A percentile compares a stretch with the other conserved stretches of the same genome.
Conservation (phyloP, 129 eudicot species). For the Flaveria bidentis region DNA sequence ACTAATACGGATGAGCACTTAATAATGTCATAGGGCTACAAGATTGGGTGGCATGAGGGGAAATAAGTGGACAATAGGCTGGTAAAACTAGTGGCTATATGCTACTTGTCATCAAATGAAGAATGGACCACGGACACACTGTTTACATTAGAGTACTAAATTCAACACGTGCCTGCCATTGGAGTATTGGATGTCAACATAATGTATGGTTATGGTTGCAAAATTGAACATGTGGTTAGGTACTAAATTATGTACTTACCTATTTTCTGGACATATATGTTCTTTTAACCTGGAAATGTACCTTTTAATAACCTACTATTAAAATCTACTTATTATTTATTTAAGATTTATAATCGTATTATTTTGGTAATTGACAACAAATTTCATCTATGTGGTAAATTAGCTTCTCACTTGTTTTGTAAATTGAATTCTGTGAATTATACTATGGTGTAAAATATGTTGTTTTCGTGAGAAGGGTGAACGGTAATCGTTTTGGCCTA, state of each 20-base stretch:
- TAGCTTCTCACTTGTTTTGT: not conserved
- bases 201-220: not conserved
- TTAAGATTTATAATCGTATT: too few species aligned
- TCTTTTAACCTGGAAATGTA: not conserved
- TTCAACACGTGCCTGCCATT: not conserved
- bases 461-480: too few species aligned
- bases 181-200: not conserved
- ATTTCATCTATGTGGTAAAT: not conserved
- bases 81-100: not conserved
- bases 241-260: not conserved
- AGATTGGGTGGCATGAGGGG: not conserved
- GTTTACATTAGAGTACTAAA: not conserved
- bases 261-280: not conserved
- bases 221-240: not conserved
- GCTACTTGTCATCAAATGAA: not conserved
- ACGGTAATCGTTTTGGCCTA: too few species aligned
- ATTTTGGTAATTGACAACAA: too few species aligned
- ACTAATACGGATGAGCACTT: too few species aligned
- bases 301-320: not conserved
- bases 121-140: not conserved
- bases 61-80: not conserved
- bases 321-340: too few species aligned
- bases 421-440: not conserved
- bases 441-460: too few species aligned
- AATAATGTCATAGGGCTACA: not conserved